Base-by-base conservation (phyloP, 345 rosid species). In the Populus ilicifolia region DNA sequence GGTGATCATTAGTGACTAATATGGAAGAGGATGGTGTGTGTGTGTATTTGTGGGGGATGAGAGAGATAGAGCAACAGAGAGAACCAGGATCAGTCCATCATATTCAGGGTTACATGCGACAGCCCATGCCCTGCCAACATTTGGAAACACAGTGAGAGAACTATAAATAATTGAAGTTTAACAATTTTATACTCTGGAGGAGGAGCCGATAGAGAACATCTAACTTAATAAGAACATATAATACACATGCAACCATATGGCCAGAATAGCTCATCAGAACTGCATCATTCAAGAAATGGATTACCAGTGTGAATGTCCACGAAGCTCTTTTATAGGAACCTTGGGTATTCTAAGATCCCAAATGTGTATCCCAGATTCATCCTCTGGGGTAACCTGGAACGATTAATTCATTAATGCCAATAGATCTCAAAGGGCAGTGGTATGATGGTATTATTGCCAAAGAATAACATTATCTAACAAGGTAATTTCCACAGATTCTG, bases 271-370 rank as follows among this genome's bases (percentile, higher is more conserved):
- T 77, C 29, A 52, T 80, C 39, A 79, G 59, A 78, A 54, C 62
- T 67, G 67, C 33, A 71, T 72, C 11, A 64, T n/a, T 29, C 38
- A 74, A 75, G 81, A 27, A 39, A 77, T 72, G 25, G 48, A 23
- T 76, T 88, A 93, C 97, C 98, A 93, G 79, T 91, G 97, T 56
- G 92, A 83, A 82, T 94, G 98, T 74, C 97, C 97, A 78, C 93
- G 88, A 80, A 91, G 87, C 84, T 90, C 93, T 84, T 84, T 82
- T 72, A 93, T 77, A 78, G 79, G 74, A 76, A 69, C 38, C 59
- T 69, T 76, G 17, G 74, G 79, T 74, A 56, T 76, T 59, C 79
- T 76, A 18, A 69, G 69, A 59, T 76, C 74, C 79, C 79, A 76
- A 39, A 76, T 17, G 61, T 41, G 68, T 56, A 76, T 39, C 69